Evolutionary conservation across 2,329 filamentous ascomycete genomes (phyloP), one percentile per base, ranked within the genome.

Genomic region (Trichoderma lentiforme): DNA sequence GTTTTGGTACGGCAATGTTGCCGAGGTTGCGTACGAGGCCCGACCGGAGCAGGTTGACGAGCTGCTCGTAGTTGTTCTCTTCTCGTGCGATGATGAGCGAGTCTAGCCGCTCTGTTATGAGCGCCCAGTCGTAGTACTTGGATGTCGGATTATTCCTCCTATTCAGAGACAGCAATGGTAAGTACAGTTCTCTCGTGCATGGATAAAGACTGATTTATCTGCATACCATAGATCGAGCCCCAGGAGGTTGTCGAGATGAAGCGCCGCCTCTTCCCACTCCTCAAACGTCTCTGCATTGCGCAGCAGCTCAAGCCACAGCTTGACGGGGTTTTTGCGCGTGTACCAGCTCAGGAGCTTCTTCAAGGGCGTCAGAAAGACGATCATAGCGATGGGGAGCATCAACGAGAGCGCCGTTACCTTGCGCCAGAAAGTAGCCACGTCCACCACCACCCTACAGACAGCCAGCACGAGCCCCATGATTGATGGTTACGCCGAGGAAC

Each of bases 221-320:
- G 74, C 82, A 72, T 83, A 93, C 93, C 93, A 97, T 73, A 94
- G 81, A 81, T 97, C 93, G 75, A 94, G 89, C 56, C 91, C 91
- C n/a, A 94, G 86, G 21, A 93, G 84, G 77, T 92, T 91, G 80
- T 97, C 95, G n/a, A 97, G 87, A 77, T 93, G 89, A 74, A 92
- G 88, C 1, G 94, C 93, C n/a, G 92, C 90, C 75, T 91, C 90
- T 79, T 95, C 91, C 94, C 94, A 98, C 79, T 96, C 92, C 78
- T 96, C 93, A 78, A 92, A 97, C 30, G 87, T 86, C 74, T 89
- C 85, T 21, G 93, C 92, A 72, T 89, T 87, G 68, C 86, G 86
- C 62, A 97, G 84, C 28, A 86, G 84, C 73, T 92, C 86, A 57
- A 92, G 85, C 83, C 93, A 91, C 70, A 90, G 83, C 74, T 92